Conservation (phyloP, 2,329 filamentous ascomycete genomes). For the Fusarium tuaranense region DNA sequence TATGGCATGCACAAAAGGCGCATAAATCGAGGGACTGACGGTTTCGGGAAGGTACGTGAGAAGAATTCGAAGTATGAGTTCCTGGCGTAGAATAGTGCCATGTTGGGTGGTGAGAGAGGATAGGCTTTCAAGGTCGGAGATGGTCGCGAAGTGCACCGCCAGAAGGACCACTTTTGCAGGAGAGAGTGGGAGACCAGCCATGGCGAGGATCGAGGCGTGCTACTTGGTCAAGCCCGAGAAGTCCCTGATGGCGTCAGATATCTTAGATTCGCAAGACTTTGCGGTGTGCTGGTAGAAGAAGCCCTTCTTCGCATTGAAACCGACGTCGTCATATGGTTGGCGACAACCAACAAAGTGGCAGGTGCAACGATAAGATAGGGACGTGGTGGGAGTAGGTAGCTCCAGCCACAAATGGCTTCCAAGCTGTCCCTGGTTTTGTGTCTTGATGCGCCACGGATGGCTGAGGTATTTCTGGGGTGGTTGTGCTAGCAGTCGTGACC, state of each 20-base stretch:
- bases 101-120: constrained; percentile 69
- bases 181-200: constrained; percentile 59
- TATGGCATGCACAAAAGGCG: constrained; percentile 70
- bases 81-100: constrained; percentile 68
- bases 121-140: constrained; percentile 73
- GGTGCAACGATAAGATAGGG: constrained; percentile 16
- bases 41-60: constrained; percentile 83
- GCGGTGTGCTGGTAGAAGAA: neutral
- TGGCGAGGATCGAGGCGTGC: constrained; percentile 16
- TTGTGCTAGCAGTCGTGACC: constrained; percentile 9
- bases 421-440: neutral
- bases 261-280: neutral
- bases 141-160: constrained; percentile 76
- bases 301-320: neutral
- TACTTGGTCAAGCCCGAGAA: neutral
- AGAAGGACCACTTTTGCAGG: constrained; percentile 78
- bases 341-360: constrained; percentile 34
- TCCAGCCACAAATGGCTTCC: constrained; percentile 14
- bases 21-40: constrained; percentile 71
- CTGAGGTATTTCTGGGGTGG: neutral
- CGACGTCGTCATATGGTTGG: constrained; percentile 19
- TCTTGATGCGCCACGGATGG: constrained; percentile 5
- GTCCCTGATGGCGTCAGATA: neutral
- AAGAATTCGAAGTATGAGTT: constrained; percentile 77
- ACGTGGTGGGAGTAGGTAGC: constrained; percentile 3